phyloP scores from a whole-genome alignment of 116 monocot genomes.

The Iris pallida region DNA sequence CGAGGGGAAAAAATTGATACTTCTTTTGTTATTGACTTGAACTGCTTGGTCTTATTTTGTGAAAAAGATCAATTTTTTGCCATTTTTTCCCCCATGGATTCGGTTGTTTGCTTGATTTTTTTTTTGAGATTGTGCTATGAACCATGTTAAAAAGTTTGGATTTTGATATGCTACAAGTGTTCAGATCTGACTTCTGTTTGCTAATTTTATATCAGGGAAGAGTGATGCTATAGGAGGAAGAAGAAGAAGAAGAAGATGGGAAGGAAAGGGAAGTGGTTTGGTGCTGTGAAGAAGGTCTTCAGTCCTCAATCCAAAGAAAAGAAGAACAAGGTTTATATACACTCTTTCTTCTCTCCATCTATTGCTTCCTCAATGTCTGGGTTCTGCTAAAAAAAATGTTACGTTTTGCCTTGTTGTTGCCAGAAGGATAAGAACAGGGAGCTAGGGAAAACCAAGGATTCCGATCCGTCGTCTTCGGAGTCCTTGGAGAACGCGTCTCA shows the following conservation, averaged over 20 bases:
- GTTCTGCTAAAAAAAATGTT: conserved; percentile 17
- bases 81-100: not conserved
- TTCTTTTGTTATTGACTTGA: too few relatives aligned
- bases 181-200: too few relatives aligned
- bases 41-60: not conserved
- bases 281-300: conserved; percentile 25
- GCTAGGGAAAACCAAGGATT: conserved; percentile 3
- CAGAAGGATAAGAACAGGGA: conserved; percentile 12
- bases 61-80: not conserved
- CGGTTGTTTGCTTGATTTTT: too few relatives aligned
- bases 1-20: too few relatives aligned
- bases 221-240: not conserved
- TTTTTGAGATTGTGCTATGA: too few relatives aligned
- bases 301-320: conserved; percentile 20
- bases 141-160: too few relatives aligned
- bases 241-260: conserved; percentile 18
- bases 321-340: conserved; percentile 13
- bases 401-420: not conserved
- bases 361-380: not conserved
- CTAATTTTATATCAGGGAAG: not conserved
- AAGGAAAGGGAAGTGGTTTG: conserved; percentile 25
- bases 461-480: conserved; percentile 17
- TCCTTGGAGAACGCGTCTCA: not conserved
- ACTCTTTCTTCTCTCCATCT: conserved; percentile 1
- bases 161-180: too few relatives aligned